A percentile compares a stretch with the other conserved stretches of the same genome.
phyloP scores from a whole-genome alignment of 202 grass and related monocot species.

The Tripidium arundinaceum region DNA sequence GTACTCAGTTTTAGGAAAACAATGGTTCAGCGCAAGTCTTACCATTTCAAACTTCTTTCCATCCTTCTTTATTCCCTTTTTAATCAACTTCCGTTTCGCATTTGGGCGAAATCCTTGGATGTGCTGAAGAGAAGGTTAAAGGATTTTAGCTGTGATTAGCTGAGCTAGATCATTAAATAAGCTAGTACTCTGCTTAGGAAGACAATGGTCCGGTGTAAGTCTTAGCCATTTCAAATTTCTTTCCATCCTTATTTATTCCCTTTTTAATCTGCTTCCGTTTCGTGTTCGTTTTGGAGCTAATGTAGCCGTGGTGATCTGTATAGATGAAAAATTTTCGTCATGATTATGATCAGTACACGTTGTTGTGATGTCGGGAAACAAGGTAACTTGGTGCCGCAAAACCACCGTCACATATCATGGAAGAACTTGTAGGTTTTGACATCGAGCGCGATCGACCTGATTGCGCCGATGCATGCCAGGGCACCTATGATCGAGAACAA shows the following conservation, averaged over 20 bases:
- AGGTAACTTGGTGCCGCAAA: background rate
- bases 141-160: conserved; percentile 66
- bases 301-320: background rate
- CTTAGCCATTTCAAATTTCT: background rate
- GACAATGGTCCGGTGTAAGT: no score
- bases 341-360: background rate
- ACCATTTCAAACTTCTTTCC: background rate
- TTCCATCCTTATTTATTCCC: background rate
- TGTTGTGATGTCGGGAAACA: no score
- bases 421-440: conserved; percentile 68
- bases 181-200: background rate
- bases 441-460: no score
- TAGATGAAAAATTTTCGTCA: background rate
- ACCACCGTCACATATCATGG: conserved; percentile 55
- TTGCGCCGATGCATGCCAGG: conserved; percentile 48
- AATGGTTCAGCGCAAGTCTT: background rate
- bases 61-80: background rate
- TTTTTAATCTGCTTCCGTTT: background rate
- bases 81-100: background rate
- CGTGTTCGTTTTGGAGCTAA: background rate
- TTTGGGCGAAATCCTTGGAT: conserved; percentile 77
- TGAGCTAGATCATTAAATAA: conserved; percentile 6
- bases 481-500: conserved; percentile 50
- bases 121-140: conserved; percentile 75
- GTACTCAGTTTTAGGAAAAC: background rate